These are phyloP conservation scores for Serpula lacrymans DNA, from an alignment of 768 basidiomycete genomes.

Conservation along the genomic window DNA sequence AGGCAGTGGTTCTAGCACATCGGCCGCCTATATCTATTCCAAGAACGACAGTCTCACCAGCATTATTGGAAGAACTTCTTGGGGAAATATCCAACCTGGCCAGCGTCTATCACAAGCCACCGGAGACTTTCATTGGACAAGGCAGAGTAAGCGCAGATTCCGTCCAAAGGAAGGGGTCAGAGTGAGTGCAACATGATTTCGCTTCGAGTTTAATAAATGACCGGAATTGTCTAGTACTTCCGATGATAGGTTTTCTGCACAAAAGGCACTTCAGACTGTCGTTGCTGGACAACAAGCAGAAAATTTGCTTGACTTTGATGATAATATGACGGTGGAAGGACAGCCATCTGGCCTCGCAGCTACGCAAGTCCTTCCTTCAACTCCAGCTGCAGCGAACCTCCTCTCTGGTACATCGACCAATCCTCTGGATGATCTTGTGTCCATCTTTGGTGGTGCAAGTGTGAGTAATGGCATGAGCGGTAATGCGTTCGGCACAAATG, in stretches of 20 bases:
- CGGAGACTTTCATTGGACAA: constrained; percentile 91
- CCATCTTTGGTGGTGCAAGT: constrained; percentile 72
- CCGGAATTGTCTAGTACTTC: constrained; percentile 39
- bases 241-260: constrained; percentile 69
- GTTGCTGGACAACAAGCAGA: constrained; percentile 90
- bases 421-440: constrained; percentile 90
- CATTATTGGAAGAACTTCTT: constrained; percentile 85
- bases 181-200: constrained; percentile 38
- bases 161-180: constrained; percentile 58
- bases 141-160: constrained; percentile 85
- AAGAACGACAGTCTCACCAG: constrained; percentile 84
- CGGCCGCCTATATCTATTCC: constrained; percentile 94
- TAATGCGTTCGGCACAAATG: constrained; percentile 14
- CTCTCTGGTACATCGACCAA: constrained; percentile 81
- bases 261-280: constrained; percentile 90
- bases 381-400: constrained; percentile 71
- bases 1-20: constrained; percentile 86
- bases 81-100: constrained; percentile 87
- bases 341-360: constrained; percentile 77
- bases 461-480: constrained; percentile 18
- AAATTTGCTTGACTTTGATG: constrained; percentile 93
- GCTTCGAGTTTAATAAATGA: neutral
- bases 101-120: constrained; percentile 97
- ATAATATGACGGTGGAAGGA: constrained; percentile 53
- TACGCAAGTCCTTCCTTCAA: constrained; percentile 66